These are phyloP conservation scores for Globisporangium carolinianum DNA, from an alignment of 352 stramenopile genomes.

Conservation along the genomic window DNA sequence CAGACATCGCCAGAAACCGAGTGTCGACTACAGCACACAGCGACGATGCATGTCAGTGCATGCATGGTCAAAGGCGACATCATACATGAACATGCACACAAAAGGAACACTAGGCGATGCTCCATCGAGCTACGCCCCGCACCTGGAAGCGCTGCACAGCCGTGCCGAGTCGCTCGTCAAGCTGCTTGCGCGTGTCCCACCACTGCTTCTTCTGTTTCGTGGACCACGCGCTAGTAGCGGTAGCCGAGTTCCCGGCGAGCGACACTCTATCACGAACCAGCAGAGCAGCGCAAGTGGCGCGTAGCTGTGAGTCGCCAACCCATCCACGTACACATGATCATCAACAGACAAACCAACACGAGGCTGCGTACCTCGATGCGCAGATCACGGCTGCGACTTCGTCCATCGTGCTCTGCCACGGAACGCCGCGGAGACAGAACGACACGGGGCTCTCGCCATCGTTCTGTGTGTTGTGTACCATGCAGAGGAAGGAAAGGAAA, in stretches of 20 bases:
- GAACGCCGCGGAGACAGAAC: constrained; percentile 36
- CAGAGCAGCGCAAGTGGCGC: too few relatives aligned
- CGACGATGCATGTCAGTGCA: neutral
- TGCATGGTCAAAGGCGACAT: neutral
- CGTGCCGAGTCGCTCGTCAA: constrained; percentile 41
- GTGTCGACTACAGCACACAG: constrained; percentile 17
- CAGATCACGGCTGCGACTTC: constrained; percentile 47
- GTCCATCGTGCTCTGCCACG: constrained; percentile 31
- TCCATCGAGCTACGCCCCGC: neutral
- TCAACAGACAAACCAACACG: neutral
- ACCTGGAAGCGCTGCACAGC: constrained; percentile 52
- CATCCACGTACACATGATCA: too few relatives aligned
- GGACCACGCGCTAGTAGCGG: constrained; percentile 47
- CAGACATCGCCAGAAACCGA: constrained; percentile 59
- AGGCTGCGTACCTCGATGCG: constrained; percentile 41
- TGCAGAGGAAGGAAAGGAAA: too few relatives aligned
- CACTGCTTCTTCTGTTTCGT: constrained; percentile 65
- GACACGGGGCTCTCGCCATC: constrained; percentile 30
- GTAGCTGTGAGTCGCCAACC: too few relatives aligned
- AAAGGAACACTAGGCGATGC: neutral
- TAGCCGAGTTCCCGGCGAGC: constrained; percentile 47
- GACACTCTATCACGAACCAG: constrained; percentile 24
- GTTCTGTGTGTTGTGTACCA: constrained; percentile 19
- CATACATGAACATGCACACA: neutral
- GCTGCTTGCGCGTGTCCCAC: constrained; percentile 58